Evolutionary conservation across 2,329 filamentous ascomycete species (phyloP).

Genomic region (Metarhizium album): DNA sequence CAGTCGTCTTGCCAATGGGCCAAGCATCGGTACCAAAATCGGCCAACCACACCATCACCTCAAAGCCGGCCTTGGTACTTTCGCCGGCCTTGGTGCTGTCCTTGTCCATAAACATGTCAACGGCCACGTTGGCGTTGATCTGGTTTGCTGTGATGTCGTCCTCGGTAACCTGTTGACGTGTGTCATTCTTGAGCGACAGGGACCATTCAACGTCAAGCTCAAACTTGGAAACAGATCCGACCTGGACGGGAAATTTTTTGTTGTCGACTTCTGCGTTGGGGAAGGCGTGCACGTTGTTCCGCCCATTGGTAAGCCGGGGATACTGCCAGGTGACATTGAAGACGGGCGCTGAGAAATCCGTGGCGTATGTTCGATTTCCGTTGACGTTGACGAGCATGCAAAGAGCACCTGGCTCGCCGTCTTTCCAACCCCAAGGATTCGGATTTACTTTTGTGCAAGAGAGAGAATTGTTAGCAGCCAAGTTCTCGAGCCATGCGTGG

Average conservation of each 20-base stretch:
- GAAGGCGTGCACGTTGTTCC: constrained; percentile 39
- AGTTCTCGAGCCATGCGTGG: neutral
- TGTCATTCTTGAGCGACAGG: constrained; percentile 32
- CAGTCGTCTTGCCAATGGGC: constrained; percentile 29
- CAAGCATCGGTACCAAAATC: constrained; percentile 34
- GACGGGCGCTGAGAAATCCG: constrained; percentile 32
- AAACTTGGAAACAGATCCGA: constrained; percentile 29
- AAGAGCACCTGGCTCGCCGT: constrained; percentile 26
- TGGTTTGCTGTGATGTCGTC: constrained; percentile 20
- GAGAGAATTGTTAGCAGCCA: constrained; percentile 4
- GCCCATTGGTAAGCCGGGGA: constrained; percentile 20
- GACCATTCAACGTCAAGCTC: constrained; percentile 37
- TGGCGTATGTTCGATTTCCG: constrained; percentile 36
- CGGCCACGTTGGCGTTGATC: constrained; percentile 44
- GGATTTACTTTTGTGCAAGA: constrained; percentile 36
- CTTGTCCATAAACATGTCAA: constrained; percentile 47
- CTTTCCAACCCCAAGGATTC: constrained; percentile 41
- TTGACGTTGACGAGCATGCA: constrained; percentile 32
- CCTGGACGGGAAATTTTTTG: constrained; percentile 29
- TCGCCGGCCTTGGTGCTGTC: constrained; percentile 28
- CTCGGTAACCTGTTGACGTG: constrained; percentile 23
- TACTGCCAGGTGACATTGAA: constrained; percentile 46
- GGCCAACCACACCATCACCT: constrained; percentile 49
- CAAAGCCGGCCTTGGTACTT: constrained; percentile 32
- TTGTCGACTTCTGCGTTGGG: constrained; percentile 40